Base-by-base conservation (phyloP, 2,329 filamentous ascomycete genomes). In the Colletotrichum somersetense region DNA sequence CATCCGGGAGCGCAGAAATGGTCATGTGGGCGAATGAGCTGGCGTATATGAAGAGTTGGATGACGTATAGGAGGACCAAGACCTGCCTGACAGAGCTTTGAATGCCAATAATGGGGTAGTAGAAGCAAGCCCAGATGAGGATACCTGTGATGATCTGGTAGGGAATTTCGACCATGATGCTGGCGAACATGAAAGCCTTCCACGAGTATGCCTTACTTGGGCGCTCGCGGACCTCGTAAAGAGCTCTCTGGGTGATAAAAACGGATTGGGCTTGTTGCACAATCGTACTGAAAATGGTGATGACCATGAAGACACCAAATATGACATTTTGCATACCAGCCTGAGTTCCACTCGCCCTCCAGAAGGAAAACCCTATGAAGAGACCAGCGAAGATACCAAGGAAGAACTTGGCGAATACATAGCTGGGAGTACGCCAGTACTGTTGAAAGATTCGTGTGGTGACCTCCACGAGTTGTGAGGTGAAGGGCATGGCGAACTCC, bases 401-500 rank as follows among this genome's bases (percentile, higher is more conserved):
- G 1, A 86, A 79, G 2, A 89, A 79, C 82, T 96, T 96, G 68
- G 92, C 88, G 80, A 93, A 92, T 77, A 96, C 90, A 81, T 96
- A 96, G 14, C 86, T 85, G 0, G 93, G 93, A 67, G 90, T 93
- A 57, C 93, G 89, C 93, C 93, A 96, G 85, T 95, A 95, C 78
- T 96, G 93, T 77, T 93, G 88, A 81, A 95, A 95, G 7, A 95
- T 89, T 69, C 93, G 90, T 11, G 85, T 76, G 1, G 89, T 89
- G 53, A 94, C 92, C 71, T 90, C 85, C 55, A 80, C 81, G 1
- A 96, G 81, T 78, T 97, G 95, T 0, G 83, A 77, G 0, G 71
- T 72, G 77, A 97, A 93, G 0, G 94, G 91, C 76, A 93, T 92
- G 5, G 95, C 94, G 73, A 97, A 97, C 80, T 96, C 93, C 10